Conservation (phyloP, 179 eudicot genomes). For the Silene noctiflora region DNA sequence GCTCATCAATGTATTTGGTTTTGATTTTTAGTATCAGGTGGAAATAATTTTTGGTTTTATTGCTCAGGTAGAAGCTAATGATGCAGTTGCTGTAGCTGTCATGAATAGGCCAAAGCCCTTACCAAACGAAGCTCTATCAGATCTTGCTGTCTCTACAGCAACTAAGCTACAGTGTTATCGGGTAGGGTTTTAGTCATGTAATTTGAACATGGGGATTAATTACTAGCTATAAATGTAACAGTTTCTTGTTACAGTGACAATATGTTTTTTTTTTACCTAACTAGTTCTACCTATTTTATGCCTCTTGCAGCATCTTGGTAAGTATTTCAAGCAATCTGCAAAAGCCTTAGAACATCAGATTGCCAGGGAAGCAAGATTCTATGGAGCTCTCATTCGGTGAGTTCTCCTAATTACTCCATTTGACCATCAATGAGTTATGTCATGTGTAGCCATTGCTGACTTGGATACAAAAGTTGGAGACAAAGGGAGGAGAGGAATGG, state of each 20-base stretch:
- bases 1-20: background rate
- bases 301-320: slow-evolving; percentile 72
- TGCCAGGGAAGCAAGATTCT: slow-evolving; percentile 91
- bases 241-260: background rate
- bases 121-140: slow-evolving; percentile 75
- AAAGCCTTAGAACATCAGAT: slow-evolving; percentile 87
- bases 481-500: background rate
- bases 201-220: background rate
- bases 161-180: slow-evolving; percentile 86
- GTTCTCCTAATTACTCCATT: slow-evolving; percentile 17
- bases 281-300: slow-evolving; percentile 15
- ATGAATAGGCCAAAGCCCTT: slow-evolving; percentile 89
- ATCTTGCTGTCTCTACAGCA: slow-evolving; percentile 85
- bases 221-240: background rate
- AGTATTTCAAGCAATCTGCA: slow-evolving; percentile 93
- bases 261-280: background rate
- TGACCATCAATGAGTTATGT: background rate
- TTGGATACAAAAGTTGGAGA: slow-evolving; percentile 1
- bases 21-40: slow-evolving; percentile 8
- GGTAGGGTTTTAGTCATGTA: slow-evolving; percentile 39
- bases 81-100: slow-evolving; percentile 83
- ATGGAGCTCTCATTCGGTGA: slow-evolving; percentile 96
- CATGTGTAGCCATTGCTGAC: too few relatives aligned
- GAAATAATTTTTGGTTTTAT: slow-evolving; percentile 13
- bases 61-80: slow-evolving; percentile 85